A percentile compares a stretch with the other conserved stretches of the same genome.
These are phyloP conservation scores for Solanum chacoense DNA, from an alignment of 305 asterid species.

Conservation along the genomic window DNA sequence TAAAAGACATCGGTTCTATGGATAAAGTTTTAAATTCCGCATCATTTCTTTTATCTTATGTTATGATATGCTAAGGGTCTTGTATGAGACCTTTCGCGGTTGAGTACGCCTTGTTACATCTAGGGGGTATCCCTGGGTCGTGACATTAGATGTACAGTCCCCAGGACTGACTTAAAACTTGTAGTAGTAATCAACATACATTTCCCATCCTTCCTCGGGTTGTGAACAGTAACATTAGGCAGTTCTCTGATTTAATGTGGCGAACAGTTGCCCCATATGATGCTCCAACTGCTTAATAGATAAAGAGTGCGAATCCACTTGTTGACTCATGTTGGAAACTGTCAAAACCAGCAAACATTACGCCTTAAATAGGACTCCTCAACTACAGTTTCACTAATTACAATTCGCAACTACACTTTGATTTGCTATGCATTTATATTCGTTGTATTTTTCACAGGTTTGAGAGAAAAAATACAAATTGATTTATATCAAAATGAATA, in stretches of 20 bases:
- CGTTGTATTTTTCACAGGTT: background rate
- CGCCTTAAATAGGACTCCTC: background rate
- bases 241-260: background rate
- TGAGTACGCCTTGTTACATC: too few relatives aligned
- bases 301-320: background rate
- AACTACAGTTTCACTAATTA: background rate
- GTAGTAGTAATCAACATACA: background rate
- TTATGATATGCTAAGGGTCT: too few relatives aligned
- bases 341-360: background rate
- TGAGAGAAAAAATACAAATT: background rate
- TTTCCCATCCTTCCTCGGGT: background rate
- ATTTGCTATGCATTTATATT: background rate
- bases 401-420: background rate
- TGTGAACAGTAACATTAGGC: background rate
- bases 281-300: too few relatives aligned
- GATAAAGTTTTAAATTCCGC: too few relatives aligned
- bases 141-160: too few relatives aligned
- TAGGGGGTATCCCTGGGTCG: too few relatives aligned
- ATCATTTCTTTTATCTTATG: too few relatives aligned
- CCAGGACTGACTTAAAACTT: background rate
- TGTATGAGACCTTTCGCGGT: too few relatives aligned
- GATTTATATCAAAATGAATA: background rate
- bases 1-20: too few relatives aligned
- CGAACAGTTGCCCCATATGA: background rate
- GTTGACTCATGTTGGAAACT: background rate